These are phyloP conservation scores for Tulasnella sp. DNA, from an alignment of 768 basidiomycete genomes.

Conservation along the genomic window DNA sequence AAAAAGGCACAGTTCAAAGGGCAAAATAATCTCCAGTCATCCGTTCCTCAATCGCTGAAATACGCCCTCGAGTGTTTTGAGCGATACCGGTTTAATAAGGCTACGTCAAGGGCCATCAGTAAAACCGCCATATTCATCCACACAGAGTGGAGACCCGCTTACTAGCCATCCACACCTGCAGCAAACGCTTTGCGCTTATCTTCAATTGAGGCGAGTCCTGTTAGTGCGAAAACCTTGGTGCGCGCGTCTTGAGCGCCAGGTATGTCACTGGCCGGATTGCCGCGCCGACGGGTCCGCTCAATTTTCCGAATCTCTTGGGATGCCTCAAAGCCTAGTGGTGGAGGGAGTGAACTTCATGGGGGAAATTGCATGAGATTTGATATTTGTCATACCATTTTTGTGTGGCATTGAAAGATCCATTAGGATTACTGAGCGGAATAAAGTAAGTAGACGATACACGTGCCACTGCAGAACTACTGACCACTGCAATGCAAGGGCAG, in stretches of 20 bases:
- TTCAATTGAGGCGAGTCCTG: slow-evolving; percentile 77
- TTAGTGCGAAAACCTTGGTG: slow-evolving; percentile 62
- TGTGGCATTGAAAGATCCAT: slow-evolving; percentile 89
- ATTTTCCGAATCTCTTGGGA: slow-evolving; percentile 72
- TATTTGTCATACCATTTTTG: slow-evolving; percentile 78
- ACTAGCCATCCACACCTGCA: slow-evolving; percentile 94
- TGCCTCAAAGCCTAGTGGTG: slow-evolving; percentile 57
- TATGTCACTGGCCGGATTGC: slow-evolving; percentile 24
- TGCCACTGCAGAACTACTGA: not conserved
- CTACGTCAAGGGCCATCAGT: slow-evolving; percentile 32
- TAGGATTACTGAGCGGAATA: slow-evolving; percentile 54
- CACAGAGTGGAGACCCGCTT: slow-evolving; percentile 28
- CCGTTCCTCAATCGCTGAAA: not conserved
- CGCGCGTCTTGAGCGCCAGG: slow-evolving; percentile 17
- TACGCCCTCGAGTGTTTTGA: slow-evolving; percentile 57
- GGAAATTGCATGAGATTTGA: too few species aligned
- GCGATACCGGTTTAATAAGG: slow-evolving; percentile 91
- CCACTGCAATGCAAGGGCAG: not conserved
- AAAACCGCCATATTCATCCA: not conserved
- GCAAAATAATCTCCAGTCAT: not conserved
- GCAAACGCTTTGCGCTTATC: slow-evolving; percentile 87
- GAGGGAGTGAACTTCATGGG: too few species aligned
- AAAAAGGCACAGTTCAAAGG: too few species aligned
- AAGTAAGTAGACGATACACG: not conserved
- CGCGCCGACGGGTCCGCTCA: slow-evolving; percentile 38